Percentiles rank a stretch among this genome's conserved stretches.
Evolutionary conservation across 306 rosid species (phyloP).

Genomic region (Rosa rugosa): DNA sequence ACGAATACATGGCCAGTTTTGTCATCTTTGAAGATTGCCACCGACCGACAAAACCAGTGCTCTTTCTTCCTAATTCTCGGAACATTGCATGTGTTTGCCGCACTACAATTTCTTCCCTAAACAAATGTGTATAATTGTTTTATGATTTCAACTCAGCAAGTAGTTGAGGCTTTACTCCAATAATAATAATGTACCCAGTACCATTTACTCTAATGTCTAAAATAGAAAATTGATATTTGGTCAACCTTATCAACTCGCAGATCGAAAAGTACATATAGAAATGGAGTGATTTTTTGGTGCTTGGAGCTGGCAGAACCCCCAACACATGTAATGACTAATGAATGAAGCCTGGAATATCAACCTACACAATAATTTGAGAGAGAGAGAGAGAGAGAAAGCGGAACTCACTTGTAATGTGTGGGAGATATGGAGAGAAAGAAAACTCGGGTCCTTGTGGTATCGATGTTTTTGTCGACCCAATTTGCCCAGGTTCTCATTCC

Average conservation of each 20-base stretch:
- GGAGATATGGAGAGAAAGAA: slow-evolving; percentile 88
- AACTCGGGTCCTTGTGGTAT: slow-evolving; percentile 59
- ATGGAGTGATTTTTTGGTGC: slow-evolving; percentile 27
- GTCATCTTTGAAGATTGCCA: not conserved
- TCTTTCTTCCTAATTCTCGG: not conserved
- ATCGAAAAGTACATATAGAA: slow-evolving; percentile 17
- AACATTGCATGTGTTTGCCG: not conserved
- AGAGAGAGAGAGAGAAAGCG: slow-evolving; percentile 20
- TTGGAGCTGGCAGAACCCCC: slow-evolving; percentile 26
- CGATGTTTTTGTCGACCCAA: slow-evolving; percentile 81
- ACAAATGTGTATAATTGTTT: not conserved
- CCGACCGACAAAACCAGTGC: slow-evolving; percentile 11
- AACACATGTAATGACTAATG: slow-evolving; percentile 28
- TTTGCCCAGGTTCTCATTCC: slow-evolving; percentile 90
- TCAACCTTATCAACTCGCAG: slow-evolving; percentile 23
- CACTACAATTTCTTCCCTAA: not conserved
- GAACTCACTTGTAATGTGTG: slow-evolving; percentile 68
- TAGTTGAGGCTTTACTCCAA: not conserved
- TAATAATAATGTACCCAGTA: not conserved
- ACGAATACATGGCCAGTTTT: not conserved
- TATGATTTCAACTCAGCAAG: not conserved
- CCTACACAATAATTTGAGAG: slow-evolving; percentile 41
- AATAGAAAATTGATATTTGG: not conserved
- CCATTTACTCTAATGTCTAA: not conserved
- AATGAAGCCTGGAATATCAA: slow-evolving; percentile 28